Conservation (phyloP, 2,329 filamentous ascomycete species). For the Davidsoniella eucalypti region DNA sequence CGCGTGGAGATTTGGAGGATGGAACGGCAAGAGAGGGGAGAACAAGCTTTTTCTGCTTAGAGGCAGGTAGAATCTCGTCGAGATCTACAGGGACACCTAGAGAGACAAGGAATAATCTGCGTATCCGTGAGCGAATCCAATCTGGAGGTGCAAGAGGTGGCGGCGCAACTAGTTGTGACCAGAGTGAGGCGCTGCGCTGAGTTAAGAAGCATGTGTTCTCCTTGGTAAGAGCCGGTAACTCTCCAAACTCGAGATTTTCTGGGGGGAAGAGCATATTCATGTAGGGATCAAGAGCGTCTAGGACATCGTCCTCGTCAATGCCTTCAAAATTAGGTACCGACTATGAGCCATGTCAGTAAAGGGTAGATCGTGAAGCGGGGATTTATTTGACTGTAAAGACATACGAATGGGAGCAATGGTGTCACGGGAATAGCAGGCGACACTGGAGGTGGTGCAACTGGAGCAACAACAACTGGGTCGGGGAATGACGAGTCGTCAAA, state of each 20-base stretch:
- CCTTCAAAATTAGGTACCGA: slow-evolving; percentile 52
- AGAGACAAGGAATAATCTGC: slow-evolving; percentile 86
- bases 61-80: slow-evolving; percentile 91
- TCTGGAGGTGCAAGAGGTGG: slow-evolving; percentile 90
- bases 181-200: slow-evolving; percentile 74
- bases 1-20: slow-evolving; percentile 35
- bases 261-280: slow-evolving; percentile 49
- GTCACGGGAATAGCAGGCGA: slow-evolving; percentile 19
- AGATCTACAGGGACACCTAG: slow-evolving; percentile 91
- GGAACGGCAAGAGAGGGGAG: slow-evolving; percentile 70
- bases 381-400: slow-evolving; percentile 12
- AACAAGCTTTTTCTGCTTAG: slow-evolving; percentile 94
- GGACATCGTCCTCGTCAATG: slow-evolving; percentile 43
- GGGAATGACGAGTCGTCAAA: slow-evolving; percentile 56
- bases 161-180: slow-evolving; percentile 90
- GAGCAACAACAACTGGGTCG: slow-evolving; percentile 27
- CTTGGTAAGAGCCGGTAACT: slow-evolving; percentile 33
- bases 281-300: slow-evolving; percentile 46
- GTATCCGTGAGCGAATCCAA: slow-evolving; percentile 92
- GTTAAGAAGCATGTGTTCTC: slow-evolving; percentile 60
- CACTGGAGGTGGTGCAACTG: slow-evolving; percentile 15
- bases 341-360: slow-evolving; percentile 22
- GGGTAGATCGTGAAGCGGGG: not conserved
- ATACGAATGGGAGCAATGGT: slow-evolving; percentile 30
- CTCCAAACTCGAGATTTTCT: slow-evolving; percentile 34